These are phyloP conservation scores for Trypethelium eluteriae DNA, from an alignment of 495 filamentous ascomycete genomes.

Conservation along the genomic window DNA sequence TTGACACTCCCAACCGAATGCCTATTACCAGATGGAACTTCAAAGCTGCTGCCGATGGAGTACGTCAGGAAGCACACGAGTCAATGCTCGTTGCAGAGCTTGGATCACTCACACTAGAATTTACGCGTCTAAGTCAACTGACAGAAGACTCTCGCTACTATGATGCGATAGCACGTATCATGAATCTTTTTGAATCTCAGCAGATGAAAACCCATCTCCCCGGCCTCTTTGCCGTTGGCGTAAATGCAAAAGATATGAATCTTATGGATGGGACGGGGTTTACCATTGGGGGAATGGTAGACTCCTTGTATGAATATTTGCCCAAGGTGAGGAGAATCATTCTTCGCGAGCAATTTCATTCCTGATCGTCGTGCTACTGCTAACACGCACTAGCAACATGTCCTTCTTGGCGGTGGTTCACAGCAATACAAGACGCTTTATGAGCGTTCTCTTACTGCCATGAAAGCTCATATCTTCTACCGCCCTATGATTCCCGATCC, in stretches of 20 bases:
- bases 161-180: constrained; percentile 19
- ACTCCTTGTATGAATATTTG: constrained; percentile 9
- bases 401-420: constrained; percentile 5
- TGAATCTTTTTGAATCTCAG: constrained; percentile 17
- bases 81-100: constrained; percentile 17
- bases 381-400: constrained; percentile 16
- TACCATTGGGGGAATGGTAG: constrained; percentile 7
- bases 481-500: constrained; percentile 12
- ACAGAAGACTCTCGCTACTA: constrained; percentile 18
- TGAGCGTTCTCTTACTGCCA: constrained; percentile 5
- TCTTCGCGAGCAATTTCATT: constrained; percentile 29
- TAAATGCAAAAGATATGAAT: constrained; percentile 22
- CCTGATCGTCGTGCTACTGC: constrained; percentile 19
- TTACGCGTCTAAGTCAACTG: constrained; percentile 19
- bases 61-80: constrained; percentile 4
- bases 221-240: constrained; percentile 34
- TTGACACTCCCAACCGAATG: constrained; percentile 39
- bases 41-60: constrained; percentile 4
- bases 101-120: constrained; percentile 20
- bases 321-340: not conserved
- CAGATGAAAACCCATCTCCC: constrained; percentile 24
- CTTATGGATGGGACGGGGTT: not conserved
- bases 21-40: constrained; percentile 26
- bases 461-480: constrained; percentile 1
- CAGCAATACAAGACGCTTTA: constrained; percentile 11